Evolutionary conservation across 371 early-diverging fungal species (phyloP), one percentile per base, ranked within the genome.

Genomic region (Mortierella sp.): DNA sequence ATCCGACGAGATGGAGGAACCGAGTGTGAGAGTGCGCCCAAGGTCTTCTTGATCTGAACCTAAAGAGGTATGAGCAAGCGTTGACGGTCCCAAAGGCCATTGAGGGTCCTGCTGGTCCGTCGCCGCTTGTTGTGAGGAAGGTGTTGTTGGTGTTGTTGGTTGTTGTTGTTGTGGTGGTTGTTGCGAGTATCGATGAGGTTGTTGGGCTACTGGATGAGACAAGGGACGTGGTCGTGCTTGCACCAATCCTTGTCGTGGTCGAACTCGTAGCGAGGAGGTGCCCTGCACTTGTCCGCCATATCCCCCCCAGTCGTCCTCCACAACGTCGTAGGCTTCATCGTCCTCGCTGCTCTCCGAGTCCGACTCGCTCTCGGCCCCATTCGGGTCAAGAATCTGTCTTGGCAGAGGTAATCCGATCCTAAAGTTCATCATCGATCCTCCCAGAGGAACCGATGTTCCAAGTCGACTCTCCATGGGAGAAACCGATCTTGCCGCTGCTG

Each of bases 21-120:
- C 31, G 25, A 3, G 28, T 58, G 55, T 60, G 34, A 73, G 50
- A 2, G 37, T 41, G 37, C 59, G 59, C n/a, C 67, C 74, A 31
- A 73, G 74, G 17, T 67, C 67, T 22, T 63, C 41, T 34, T 47
- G 46, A 50, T 58, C 57, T 48, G 34, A 73, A 73, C 74, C 74
- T 73, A 73, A 52, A 59, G 63, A 73, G 74, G 74, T 73, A 73
- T 58, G 67, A 43, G 63, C 74, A 73, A 60, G 41, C 54, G 63
- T 49, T 56, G 64, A 60, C 14, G 53, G 39, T 9, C 21, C 10
- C 10, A 27, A n/a, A 29, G 41, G 19, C n/a, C 39, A 40, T 37
- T 47, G 46, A 13, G 27, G 34, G 34, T n/a, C n/a, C n/a, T n/a
- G n/a, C n/a, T n/a, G 57, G 14, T 47, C 39, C 13, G 22, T 56